A percentile compares a stretch with the other conserved stretches of the same genome.
These are phyloP conservation scores for Orbilia brochopaga DNA, from an alignment of 2,329 filamentous ascomycete genomes.

Conservation along the genomic window DNA sequence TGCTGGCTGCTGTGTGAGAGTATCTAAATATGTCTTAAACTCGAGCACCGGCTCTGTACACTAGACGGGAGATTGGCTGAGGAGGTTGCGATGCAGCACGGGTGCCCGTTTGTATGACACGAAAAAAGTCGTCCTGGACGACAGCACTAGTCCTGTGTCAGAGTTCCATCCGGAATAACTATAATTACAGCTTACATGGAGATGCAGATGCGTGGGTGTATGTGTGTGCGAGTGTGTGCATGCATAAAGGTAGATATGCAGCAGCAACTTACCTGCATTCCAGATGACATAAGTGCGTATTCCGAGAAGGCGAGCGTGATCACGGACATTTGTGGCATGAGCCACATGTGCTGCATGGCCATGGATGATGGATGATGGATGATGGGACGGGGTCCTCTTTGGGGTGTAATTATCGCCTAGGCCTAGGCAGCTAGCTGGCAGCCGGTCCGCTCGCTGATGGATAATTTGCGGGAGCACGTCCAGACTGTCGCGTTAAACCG, in stretches of 20 bases:
- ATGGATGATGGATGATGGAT: too few relatives aligned
- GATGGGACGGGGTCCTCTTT: too few relatives aligned
- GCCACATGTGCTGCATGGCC: conserved; percentile 10
- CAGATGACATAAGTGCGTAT: conserved; percentile 9
- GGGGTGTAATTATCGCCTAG: conserved; percentile 25
- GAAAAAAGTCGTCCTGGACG: background rate
- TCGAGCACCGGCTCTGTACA: too few relatives aligned
- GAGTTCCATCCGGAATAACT: background rate
- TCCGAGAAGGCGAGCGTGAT: conserved; percentile 20
- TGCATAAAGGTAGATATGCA: background rate
- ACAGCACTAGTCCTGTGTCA: background rate
- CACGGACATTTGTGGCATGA: conserved; percentile 12
- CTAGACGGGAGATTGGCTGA: conserved; percentile 20
- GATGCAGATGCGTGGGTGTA: background rate
- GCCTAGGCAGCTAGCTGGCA: conserved; percentile 46
- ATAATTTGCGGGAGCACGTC: conserved; percentile 11
- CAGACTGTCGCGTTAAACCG: conserved; percentile 16
- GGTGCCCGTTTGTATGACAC: background rate
- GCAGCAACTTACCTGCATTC: too few relatives aligned
- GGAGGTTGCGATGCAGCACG: background rate
- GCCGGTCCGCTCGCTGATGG: conserved; percentile 38
- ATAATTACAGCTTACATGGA: background rate
- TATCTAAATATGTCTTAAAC: conserved; percentile 41
- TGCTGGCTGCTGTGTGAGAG: conserved; percentile 32
- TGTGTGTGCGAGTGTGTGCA: background rate